phyloP scores from a whole-genome alignment of 2,329 filamentous ascomycete genomes.

The Microdochium trichocladiopsis region DNA sequence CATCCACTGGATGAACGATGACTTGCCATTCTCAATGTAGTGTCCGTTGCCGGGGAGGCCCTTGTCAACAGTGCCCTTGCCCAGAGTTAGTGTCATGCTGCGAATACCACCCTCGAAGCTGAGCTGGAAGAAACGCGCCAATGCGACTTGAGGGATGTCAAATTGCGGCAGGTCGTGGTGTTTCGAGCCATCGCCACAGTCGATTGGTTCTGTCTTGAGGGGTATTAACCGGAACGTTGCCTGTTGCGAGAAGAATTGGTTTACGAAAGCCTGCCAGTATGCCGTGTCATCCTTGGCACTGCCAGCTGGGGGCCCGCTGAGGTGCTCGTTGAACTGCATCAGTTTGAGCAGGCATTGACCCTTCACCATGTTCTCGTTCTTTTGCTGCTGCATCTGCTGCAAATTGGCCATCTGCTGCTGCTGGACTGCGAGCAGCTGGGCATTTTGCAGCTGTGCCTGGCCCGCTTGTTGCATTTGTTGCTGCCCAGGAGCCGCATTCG shows the following conservation, averaged over 20 bases:
- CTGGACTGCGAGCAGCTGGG: constrained; percentile 18
- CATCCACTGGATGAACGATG: constrained; percentile 86
- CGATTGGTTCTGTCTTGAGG: constrained; percentile 29
- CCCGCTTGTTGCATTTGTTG: constrained; percentile 22
- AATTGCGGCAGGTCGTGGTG: constrained; percentile 81
- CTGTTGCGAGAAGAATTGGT: constrained; percentile 69
- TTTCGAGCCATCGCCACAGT: constrained; percentile 53
- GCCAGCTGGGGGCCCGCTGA: constrained; percentile 46
- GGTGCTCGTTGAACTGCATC: constrained; percentile 55
- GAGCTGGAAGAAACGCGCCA: constrained; percentile 84
- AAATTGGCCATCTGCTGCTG: constrained; percentile 24
- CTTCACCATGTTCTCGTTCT: constrained; percentile 44
- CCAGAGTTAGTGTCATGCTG: constrained; percentile 79
- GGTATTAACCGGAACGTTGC: constrained; percentile 74
- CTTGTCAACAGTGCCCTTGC: constrained; percentile 52
- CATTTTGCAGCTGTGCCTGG: constrained; percentile 21
- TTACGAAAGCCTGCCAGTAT: constrained; percentile 76
- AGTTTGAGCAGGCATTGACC: constrained; percentile 52
- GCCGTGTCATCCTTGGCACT: constrained; percentile 61
- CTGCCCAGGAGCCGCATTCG: constrained; percentile 17
- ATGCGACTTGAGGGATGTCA: constrained; percentile 72
- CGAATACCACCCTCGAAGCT: constrained; percentile 83
- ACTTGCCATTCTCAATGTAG: constrained; percentile 67
- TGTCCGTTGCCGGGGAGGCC: constrained; percentile 56
- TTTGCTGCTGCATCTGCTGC: constrained; percentile 31